Conservation (phyloP, 176 grass and related monocot genomes). For the Thinopyrum elongatum region DNA sequence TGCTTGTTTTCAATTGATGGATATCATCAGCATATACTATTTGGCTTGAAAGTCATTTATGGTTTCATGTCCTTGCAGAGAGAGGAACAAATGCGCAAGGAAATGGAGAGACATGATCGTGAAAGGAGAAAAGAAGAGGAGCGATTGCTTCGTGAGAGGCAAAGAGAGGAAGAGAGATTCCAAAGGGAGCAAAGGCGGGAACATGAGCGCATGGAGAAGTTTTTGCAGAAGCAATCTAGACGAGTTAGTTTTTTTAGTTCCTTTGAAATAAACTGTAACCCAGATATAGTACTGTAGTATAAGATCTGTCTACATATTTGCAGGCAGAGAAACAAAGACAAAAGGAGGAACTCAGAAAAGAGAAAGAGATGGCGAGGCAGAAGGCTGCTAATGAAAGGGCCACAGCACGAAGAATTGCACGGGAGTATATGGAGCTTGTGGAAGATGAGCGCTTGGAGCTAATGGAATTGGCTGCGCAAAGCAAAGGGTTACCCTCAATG, state of each 20-base stretch:
- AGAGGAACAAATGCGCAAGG: conserved; percentile 89
- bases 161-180: conserved; percentile 91
- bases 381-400: conserved; percentile 89
- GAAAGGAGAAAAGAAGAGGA: conserved; percentile 99
- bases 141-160: conserved; percentile 79
- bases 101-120: conserved; percentile 92
- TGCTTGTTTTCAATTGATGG: conserved; percentile 18
- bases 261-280: conserved; percentile 19
- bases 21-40: conserved; percentile 24
- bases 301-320: conserved; percentile 7
- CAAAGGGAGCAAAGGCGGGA: conserved; percentile 86
- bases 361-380: conserved; percentile 82
- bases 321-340: conserved; percentile 94
- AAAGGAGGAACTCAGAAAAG: conserved; percentile 89
- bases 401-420: conserved; percentile 91
- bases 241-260: conserved; percentile 58
- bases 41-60: conserved; percentile 11
- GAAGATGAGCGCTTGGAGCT: conserved; percentile 97
- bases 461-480: conserved; percentile 91
- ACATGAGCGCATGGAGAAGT: conserved; percentile 85
- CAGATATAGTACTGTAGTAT: conserved; percentile 1
- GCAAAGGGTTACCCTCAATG: conserved; percentile 82
- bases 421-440: conserved; percentile 90
- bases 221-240: conserved; percentile 75
- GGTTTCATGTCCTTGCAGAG: conserved; percentile 48